A percentile compares a stretch with the other conserved stretches of the same genome.
Evolutionary conservation across 257 asterid genomes (phyloP).

Genomic region (Solanum virginianum): DNA sequence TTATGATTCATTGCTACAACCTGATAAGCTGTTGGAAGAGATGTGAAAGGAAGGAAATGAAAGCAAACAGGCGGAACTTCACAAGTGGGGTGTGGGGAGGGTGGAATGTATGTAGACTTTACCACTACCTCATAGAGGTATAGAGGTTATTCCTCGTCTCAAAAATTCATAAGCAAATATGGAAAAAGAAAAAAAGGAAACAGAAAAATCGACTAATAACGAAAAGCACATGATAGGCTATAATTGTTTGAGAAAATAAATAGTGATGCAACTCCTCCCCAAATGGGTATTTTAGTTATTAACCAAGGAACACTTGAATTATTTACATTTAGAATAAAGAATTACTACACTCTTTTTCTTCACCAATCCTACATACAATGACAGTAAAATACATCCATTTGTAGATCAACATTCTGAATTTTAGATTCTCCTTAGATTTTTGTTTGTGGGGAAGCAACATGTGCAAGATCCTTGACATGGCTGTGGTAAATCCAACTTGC

Average conservation of each 20-base stretch:
- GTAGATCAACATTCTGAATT: neutral
- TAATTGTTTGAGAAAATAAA: neutral
- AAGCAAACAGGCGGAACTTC: neutral
- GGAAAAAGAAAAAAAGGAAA: no score
- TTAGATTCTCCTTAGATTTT: no score
- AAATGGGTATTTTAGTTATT: neutral
- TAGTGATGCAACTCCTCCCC: neutral
- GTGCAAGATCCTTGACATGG: constrained; percentile 48
- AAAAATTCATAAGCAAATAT: no score
- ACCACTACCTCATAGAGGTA: no score
- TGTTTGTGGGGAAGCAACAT: constrained; percentile 55
- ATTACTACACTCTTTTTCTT: neutral
- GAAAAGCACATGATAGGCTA: no score
- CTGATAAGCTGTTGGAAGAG: neutral
- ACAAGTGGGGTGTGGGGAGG: no score
- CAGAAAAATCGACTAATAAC: no score
- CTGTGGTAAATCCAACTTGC: constrained; percentile 19
- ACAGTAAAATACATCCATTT: neutral
- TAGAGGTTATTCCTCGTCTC: no score
- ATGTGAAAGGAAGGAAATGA: neutral
- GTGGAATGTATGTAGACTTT: no score
- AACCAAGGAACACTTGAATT: neutral
- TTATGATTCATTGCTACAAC: neutral
- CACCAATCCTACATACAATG: neutral
- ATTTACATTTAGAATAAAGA: neutral